phyloP scores from a whole-genome alignment of 441 rosid species.

The Sinapis alba region DNA sequence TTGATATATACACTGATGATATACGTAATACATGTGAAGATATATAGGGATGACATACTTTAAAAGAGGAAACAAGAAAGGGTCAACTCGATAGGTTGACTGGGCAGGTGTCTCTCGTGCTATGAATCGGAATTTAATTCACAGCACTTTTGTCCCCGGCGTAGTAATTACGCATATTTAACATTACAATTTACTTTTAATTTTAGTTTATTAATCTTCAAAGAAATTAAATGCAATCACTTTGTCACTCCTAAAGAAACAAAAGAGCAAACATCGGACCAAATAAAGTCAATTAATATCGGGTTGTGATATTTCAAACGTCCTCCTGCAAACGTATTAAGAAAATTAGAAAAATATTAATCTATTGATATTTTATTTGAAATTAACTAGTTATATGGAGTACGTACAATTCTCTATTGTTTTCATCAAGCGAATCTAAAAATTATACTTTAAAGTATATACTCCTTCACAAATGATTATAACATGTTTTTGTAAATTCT shows the following conservation, averaged over 20 bases:
- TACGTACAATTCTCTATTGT: not conserved
- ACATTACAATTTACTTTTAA: conserved; percentile 16
- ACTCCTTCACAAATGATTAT: not conserved
- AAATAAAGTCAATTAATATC: not conserved
- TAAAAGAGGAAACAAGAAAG: conserved; percentile 35
- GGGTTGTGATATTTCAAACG: not conserved
- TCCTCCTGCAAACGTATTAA: not conserved
- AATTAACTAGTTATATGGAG: not conserved
- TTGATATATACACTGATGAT: not conserved
- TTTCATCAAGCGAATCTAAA: not conserved
- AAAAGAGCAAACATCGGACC: conserved; percentile 22
- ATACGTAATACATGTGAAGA: not conserved
- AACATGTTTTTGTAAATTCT: not conserved
- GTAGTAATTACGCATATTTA: conserved; percentile 14
- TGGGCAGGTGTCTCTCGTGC: conserved; percentile 39
- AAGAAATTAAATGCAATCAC: conserved; percentile 23
- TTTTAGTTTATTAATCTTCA: not conserved
- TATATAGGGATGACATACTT: not conserved
- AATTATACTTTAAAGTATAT: not conserved
- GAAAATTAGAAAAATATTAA: not conserved
- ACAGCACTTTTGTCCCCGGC: conserved; percentile 29
- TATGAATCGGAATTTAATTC: conserved; percentile 28
- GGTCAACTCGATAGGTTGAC: conserved; percentile 21
- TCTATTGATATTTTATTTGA: not conserved
- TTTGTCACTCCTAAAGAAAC: conserved; percentile 8